Conservation (phyloP, 768 basidiomycete genomes). For the Mycena olivaceomarginata region DNA sequence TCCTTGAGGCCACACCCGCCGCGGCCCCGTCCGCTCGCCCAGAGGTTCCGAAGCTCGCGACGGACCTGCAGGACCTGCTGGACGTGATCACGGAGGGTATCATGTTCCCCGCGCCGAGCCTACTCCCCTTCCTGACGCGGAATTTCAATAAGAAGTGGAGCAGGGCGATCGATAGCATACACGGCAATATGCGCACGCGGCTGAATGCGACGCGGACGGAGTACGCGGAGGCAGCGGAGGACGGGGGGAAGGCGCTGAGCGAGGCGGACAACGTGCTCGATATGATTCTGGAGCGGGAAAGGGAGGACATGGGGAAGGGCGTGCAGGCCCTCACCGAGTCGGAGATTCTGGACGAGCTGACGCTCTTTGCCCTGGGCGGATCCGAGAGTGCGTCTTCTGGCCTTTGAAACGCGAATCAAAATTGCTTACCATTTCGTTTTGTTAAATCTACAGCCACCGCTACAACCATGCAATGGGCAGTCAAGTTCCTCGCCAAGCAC, state of each 20-base stretch:
- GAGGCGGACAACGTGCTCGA: conserved; percentile 30
- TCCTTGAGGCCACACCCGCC: background rate
- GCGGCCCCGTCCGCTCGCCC: conserved; percentile 6
- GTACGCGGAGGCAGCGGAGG: background rate
- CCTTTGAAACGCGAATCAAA: no score
- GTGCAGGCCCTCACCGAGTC: conserved; percentile 1
- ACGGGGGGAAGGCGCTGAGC: conserved; percentile 7
- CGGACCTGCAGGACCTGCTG: conserved; percentile 22
- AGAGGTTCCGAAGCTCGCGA: conserved; percentile 1
- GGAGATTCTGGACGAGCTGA: conserved; percentile 34
- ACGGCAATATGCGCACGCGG: background rate
- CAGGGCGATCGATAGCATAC: background rate
- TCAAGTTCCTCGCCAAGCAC: conserved; percentile 32
- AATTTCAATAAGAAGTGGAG: conserved; percentile 32
- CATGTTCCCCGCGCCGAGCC: conserved; percentile 1
- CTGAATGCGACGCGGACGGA: conserved; percentile 10
- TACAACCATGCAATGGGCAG: conserved; percentile 29
- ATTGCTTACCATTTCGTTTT: no score
- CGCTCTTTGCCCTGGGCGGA: conserved; percentile 16
- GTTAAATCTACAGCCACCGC: conserved; percentile 17
- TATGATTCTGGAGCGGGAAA: conserved; percentile 26
- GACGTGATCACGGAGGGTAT: conserved; percentile 24
- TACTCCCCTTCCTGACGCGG: conserved; percentile 22
- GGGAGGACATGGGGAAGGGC: conserved; percentile 4
- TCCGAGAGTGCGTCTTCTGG: conserved; percentile 21